phyloP scores from a whole-genome alignment of 2,329 filamentous ascomycete species.

The Pestalotiopsis sp. region DNA sequence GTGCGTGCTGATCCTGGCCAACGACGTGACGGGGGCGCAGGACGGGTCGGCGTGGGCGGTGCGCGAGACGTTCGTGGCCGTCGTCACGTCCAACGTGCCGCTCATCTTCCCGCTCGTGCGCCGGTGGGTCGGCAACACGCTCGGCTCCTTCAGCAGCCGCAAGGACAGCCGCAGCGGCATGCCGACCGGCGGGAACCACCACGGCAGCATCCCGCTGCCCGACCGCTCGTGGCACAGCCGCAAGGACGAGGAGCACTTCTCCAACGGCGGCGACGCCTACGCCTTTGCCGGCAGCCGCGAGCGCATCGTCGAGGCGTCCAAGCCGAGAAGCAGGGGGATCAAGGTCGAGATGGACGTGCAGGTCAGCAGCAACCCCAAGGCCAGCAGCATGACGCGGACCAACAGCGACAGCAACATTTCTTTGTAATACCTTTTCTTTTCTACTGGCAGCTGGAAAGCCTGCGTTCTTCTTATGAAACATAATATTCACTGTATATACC shows the following conservation, averaged over 20 bases:
- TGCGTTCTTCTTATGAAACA: too few species aligned
- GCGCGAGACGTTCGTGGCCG: constrained; percentile 38
- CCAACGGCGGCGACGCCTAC: background rate
- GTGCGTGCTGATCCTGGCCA: constrained; percentile 50
- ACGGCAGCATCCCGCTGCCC: background rate
- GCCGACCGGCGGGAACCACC: background rate
- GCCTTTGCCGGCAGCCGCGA: background rate
- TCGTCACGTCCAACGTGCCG: constrained; percentile 40
- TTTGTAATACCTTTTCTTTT: background rate
- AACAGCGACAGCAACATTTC: background rate
- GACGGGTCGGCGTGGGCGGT: constrained; percentile 38
- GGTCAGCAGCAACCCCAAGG: background rate
- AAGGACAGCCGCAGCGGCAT: constrained; percentile 3
- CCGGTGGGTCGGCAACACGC: background rate
- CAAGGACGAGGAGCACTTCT: background rate
- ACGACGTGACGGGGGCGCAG: constrained; percentile 38
- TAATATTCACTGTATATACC: too few species aligned
- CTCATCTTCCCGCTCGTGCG: constrained; percentile 22
- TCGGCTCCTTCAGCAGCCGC: background rate
- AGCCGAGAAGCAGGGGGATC: background rate
- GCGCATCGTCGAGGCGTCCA: background rate
- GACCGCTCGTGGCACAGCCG: constrained; percentile 1
- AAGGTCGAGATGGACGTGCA: constrained; percentile 8
- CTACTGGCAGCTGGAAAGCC: too few species aligned
- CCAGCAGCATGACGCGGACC: background rate